Evolutionary conservation across 305 asterid genomes (phyloP).

Genomic region (Fraxinus albicans): DNA sequence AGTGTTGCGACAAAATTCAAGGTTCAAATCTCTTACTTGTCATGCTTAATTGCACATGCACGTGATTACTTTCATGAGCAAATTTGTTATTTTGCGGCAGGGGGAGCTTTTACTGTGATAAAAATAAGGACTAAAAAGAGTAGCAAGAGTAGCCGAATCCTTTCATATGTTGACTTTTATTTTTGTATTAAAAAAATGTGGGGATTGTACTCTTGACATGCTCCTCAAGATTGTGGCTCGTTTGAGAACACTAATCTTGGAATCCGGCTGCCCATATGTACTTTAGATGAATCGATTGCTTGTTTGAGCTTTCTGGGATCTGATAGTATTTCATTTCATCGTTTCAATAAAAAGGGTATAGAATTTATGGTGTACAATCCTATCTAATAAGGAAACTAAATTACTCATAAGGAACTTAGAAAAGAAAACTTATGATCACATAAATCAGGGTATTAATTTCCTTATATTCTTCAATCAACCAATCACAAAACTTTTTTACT

Average conservation of each 20-base stretch:
- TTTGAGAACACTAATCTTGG: neutral
- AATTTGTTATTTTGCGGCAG: neutral
- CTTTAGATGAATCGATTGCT: neutral
- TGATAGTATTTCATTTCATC: neutral
- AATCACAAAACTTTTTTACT: neutral
- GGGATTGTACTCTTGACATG: neutral
- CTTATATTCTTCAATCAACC: neutral
- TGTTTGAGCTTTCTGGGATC: neutral
- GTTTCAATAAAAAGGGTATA: neutral
- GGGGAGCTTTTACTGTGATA: neutral
- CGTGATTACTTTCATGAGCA: neutral
- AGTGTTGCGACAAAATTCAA: constrained; percentile 95
- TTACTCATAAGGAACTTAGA: neutral
- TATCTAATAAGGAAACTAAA: neutral
- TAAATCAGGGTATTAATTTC: neutral
- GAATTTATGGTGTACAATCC: neutral
- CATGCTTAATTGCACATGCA: neutral
- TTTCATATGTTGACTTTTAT: neutral
- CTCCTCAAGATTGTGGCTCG: neutral
- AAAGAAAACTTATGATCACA: neutral
- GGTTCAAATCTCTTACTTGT: constrained; percentile 38
- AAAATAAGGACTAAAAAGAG: neutral
- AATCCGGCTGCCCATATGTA: neutral
- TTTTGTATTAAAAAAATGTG: neutral
- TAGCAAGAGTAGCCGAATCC: neutral